Conservation (phyloP, 2,329 filamentous ascomycete species). For the Hymenotorrendiella dingleyae region DNA sequence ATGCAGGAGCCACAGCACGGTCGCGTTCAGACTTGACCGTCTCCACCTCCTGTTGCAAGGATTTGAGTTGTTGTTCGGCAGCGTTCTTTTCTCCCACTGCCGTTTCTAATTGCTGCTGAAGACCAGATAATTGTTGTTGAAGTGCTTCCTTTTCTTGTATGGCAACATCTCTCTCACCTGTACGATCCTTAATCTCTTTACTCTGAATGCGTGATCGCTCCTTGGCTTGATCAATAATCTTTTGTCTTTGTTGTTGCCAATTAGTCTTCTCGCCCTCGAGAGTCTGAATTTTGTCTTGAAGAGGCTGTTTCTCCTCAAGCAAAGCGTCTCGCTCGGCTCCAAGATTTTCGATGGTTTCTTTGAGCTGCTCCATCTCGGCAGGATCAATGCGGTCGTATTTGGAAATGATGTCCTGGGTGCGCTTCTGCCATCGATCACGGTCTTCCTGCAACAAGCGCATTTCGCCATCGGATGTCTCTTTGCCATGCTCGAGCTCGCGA, state of each 20-base stretch:
- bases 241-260: slow-evolving; percentile 48
- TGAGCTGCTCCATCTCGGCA: slow-evolving; percentile 83
- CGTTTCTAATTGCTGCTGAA: slow-evolving; percentile 45
- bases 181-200: slow-evolving; percentile 46
- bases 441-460: slow-evolving; percentile 85
- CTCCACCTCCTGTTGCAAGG: slow-evolving; percentile 36
- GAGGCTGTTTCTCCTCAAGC: slow-evolving; percentile 33
- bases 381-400: slow-evolving; percentile 96
- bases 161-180: slow-evolving; percentile 37
- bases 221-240: slow-evolving; percentile 58
- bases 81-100: slow-evolving; percentile 33
- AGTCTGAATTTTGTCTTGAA: slow-evolving; percentile 48
- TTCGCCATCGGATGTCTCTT: slow-evolving; percentile 62
- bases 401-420: slow-evolving; percentile 89
- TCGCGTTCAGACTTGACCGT: slow-evolving; percentile 41
- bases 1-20: slow-evolving; percentile 29
- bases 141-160: slow-evolving; percentile 38
- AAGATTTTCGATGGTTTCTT: slow-evolving; percentile 64
- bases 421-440: slow-evolving; percentile 90
- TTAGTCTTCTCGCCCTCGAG: slow-evolving; percentile 49
- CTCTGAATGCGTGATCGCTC: slow-evolving; percentile 50
- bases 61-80: slow-evolving; percentile 34
- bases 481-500: slow-evolving; percentile 75
- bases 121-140: slow-evolving; percentile 27
- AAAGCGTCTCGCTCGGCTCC: slow-evolving; percentile 56